Percentiles rank a stretch among this genome's conserved stretches.
Conservation (phyloP, 2,329 filamentous ascomycete species). For the Aspergillus sp. region DNA sequence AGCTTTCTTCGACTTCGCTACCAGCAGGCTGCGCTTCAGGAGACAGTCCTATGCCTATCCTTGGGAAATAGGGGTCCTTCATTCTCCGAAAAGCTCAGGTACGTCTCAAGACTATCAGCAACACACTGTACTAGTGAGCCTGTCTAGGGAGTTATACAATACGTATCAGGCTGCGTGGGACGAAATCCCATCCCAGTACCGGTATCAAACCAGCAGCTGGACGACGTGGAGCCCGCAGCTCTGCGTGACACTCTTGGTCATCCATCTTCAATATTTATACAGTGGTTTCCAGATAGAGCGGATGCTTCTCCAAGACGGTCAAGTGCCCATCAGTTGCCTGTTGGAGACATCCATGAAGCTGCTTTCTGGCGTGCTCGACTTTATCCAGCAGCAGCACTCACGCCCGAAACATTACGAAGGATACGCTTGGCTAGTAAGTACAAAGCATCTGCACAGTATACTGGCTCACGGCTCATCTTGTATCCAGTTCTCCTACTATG, state of each 20-base stretch:
- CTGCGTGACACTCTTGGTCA: background rate
- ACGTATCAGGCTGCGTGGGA: background rate
- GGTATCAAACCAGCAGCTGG: background rate
- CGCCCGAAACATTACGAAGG: background rate
- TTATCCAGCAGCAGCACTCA: conserved; percentile 5
- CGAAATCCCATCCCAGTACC: background rate
- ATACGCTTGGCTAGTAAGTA: background rate
- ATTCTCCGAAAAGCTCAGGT: background rate
- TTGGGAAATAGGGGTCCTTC: background rate
- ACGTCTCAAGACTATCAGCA: background rate
- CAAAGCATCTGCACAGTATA: background rate
- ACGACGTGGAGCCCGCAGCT: background rate
- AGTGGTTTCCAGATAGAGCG: conserved; percentile 15
- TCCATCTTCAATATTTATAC: conserved; percentile 10
- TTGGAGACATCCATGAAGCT: conserved; percentile 12
- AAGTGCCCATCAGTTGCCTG: background rate
- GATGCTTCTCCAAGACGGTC: conserved; percentile 5
- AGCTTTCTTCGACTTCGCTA: background rate
- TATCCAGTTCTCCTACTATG: conserved; percentile 15
- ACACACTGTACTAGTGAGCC: background rate
- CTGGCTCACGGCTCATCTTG: background rate
- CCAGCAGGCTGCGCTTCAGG: background rate
- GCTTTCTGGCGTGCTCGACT: conserved; percentile 13
- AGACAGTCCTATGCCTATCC: background rate
- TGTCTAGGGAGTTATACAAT: background rate